phyloP scores from a whole-genome alignment of 2,329 filamentous ascomycete genomes.

The Sarocladiaceae sp. region DNA sequence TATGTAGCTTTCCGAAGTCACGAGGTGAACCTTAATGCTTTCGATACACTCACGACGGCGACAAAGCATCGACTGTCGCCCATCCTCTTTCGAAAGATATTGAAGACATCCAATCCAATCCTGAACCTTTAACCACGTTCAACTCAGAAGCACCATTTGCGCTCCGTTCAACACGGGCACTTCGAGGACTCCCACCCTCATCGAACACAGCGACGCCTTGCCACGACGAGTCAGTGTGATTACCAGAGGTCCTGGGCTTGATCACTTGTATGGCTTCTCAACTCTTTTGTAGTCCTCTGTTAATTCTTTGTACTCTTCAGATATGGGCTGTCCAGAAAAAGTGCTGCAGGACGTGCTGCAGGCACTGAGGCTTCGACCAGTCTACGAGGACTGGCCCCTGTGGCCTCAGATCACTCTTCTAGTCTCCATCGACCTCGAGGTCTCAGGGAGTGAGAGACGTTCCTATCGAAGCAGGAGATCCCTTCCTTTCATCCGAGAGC shows the following conservation, averaged over 20 bases:
- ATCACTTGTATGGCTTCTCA: neutral
- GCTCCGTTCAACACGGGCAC: too few relatives aligned
- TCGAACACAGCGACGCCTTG: too few relatives aligned
- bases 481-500: neutral
- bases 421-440: constrained; percentile 2
- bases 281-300: neutral
- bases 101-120: too few relatives aligned
- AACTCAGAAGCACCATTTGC: too few relatives aligned
- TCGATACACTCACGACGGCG: too few relatives aligned
- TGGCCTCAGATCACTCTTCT: too few relatives aligned
- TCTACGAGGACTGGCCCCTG: neutral
- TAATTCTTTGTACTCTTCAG: neutral
- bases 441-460: neutral
- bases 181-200: too few relatives aligned
- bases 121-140: too few relatives aligned
- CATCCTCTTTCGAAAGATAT: too few relatives aligned
- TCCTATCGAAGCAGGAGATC: neutral
- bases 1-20: too few relatives aligned
- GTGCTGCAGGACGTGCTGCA: neutral
- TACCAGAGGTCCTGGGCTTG: neutral
- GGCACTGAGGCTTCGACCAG: neutral
- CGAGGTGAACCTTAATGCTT: too few relatives aligned
- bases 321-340: neutral
- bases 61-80: too few relatives aligned
- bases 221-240: neutral